Base-by-base conservation (phyloP, 331 rosid genomes). In the Prunus yedoensis region DNA sequence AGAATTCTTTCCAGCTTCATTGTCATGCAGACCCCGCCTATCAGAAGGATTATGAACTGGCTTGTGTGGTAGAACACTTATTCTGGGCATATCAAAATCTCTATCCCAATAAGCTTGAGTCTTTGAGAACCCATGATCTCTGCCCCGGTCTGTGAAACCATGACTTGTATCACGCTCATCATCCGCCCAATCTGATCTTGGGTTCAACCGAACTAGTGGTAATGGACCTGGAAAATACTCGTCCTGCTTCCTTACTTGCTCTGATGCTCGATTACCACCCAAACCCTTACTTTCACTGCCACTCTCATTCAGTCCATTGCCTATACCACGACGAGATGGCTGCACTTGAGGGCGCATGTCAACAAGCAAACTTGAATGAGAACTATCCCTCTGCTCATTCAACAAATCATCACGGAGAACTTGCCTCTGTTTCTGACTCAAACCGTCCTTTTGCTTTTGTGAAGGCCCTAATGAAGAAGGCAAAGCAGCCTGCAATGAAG, bases 101-200 rank as follows among this genome's bases (percentile, higher is more conserved):
- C 90, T 78, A 60, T 87, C 96, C 99, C 97, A 90, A 75, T 69
- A 89, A 67, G 89, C 84, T 58, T 94, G 96, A 2, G 78, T 80
- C 78, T 87, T 92, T 5, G 89, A 51, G 78, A 83, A 83, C 23
- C 91, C 89, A 66, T 79, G 93, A 75, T 92, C 96, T 74, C 96
- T 88, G 50, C 84, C 87, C 67, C 89, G 75, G 76, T 88, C 93
- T 17, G 67, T 50, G 32, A 94, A 83, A 46, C 88, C 88, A 80
- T 87, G 87, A 80, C 97, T 82, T 0, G 97, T 94, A 84, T 94
- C 99, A 15, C 99, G 99, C 82, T 94, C 99, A 75, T 94, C 99
- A 69, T 94, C 99, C 43, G 99, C 99, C 99, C 99, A 94, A 77
- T 94, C 96, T 8, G 93, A 92, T 71, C 99, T 86, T 0, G 93